Evolutionary conservation across 2,329 filamentous ascomycete species (phyloP), one percentile per base, ranked within the genome.

Genomic region (Nemania diffusa): DNA sequence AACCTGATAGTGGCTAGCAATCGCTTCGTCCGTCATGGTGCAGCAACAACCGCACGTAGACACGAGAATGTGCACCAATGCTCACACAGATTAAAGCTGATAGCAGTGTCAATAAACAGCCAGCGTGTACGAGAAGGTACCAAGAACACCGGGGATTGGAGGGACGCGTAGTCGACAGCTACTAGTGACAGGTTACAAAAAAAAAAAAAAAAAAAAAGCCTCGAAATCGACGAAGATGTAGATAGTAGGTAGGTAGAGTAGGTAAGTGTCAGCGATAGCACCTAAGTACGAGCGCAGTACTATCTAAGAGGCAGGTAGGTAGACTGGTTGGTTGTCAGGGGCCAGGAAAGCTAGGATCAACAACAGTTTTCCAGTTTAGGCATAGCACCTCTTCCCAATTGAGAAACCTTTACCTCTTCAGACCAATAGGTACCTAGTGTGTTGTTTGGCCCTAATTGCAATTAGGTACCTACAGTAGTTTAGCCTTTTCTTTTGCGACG

Each of bases 1-100:
- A 79, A 98, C 92, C 82, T 97, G 92, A 81, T 97, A 99, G 78
- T 92, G 91, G 77, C 90, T 90, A 75, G 94, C 92, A 84, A 97
- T 90, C 72, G 84, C 86, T 81, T 88, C 86, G 78, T 85, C 84
- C 46, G 84, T 84, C 87, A 89, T 88, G 20, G 55, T 53, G 55
- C 64, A 61, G 65, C 64, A 70, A 64, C 62, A 68, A 58, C 32
- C 29, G 65, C 62, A 64, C 53, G 57, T 57, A 52, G 51, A 32
- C 50, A 62, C 62, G 57, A 66, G 67, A 55, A 64, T 64, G 44
- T 61, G 48, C 60, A 55, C 67, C 27, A 51, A 61, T 58, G 56
- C 48, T 26, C 42, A 42, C 26, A 44, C 13, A 34, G 40, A 62
- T 40, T 27, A 55, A 44, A n/a, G 27, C 24, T 9, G 27, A 59